Base-by-base conservation (phyloP, 1,139 yeast genomes). In the Diutina mesorugosa region DNA sequence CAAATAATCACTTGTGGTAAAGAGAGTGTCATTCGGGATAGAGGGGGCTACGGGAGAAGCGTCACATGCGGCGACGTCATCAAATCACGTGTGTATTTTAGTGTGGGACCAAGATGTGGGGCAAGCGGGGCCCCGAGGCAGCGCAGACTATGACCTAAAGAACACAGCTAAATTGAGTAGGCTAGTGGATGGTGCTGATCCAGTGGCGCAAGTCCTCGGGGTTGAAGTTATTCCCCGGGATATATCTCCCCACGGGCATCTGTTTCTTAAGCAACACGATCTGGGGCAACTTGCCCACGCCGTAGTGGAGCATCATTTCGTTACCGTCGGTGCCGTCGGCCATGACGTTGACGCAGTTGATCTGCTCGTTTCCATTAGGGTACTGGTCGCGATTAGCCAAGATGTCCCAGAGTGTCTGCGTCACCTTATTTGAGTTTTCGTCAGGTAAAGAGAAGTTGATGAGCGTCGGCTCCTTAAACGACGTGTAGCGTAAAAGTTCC, bases 361-460 rank as follows among this genome's bases (percentile, higher is more conserved):
- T 77, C 3, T 71, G 67, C 46, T 69, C 67, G 4, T 62, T 60
- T 9, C 59, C 58, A 59, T 66, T 69, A 5, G 80, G 80, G 63
- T 72, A 76, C 63, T 77, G 76, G 35, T 74, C 75, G 28, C 84
- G 77, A 61, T 83, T 81, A 57, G 79, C 66, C 55, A 78, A 59
- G 69, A 78, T 58, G 76, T 82, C 66, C 79, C 81, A 85, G 58
- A 89, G 70, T 2, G 84, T 78, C 47, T 81, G 81, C 2, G 95
- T 86, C 55, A 87, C 76, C 60, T 76, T 76, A 65, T 86, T 83
- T 60, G 86, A 81, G 52, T 76, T 72, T 4, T 78, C 73, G 62
- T 86, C 89, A 58, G 84, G 74, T 55, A 81, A 72, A 1, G 91
- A 87, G 70, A 89, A 89, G 66, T 88, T 87, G 61, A 88, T 74